Percentiles rank a stretch among this genome's conserved stretches.
Conservation (phyloP, 2,329 filamentous ascomycete genomes). For the Apiospora koreana region DNA sequence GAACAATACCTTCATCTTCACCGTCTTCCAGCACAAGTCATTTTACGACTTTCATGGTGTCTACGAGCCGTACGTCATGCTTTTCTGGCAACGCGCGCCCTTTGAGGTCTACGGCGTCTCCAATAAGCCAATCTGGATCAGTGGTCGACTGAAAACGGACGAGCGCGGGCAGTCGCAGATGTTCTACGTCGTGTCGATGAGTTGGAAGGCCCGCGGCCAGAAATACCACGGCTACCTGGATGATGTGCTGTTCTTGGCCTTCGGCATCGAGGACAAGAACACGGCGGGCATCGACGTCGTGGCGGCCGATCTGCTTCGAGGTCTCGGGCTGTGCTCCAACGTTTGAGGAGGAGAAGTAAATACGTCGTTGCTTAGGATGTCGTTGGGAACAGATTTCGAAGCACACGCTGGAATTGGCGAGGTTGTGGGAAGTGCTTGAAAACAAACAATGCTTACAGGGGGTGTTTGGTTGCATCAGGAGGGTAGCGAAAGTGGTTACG, state of each 20-base stretch:
- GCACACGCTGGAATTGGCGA: too few species aligned
- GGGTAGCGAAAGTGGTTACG: too few species aligned
- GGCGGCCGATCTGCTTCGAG: slow-evolving; percentile 49
- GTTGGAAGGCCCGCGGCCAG: slow-evolving; percentile 49
- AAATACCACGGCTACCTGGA: slow-evolving; percentile 59
- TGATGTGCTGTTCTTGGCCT: slow-evolving; percentile 54
- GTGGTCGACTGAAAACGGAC: slow-evolving; percentile 36
- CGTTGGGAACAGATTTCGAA: too few species aligned
- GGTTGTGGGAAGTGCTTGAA: too few species aligned
- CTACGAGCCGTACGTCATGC: slow-evolving; percentile 58
- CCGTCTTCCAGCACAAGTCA: slow-evolving; percentile 57
- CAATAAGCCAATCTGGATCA: slow-evolving; percentile 54
- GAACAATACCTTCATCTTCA: slow-evolving; percentile 55
- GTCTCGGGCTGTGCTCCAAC: slow-evolving; percentile 40
- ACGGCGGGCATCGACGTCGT: slow-evolving; percentile 52
- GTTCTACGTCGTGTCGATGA: slow-evolving; percentile 59
- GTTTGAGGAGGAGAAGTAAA: too few species aligned
- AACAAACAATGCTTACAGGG: too few species aligned
- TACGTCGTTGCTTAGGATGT: too few species aligned
- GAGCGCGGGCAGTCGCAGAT: slow-evolving; percentile 44
- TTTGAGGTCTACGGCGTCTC: slow-evolving; percentile 54
- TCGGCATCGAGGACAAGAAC: slow-evolving; percentile 56
- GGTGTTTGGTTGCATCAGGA: too few species aligned
- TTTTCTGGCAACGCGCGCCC: slow-evolving; percentile 48
- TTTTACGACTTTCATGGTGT: slow-evolving; percentile 48